Evolutionary conservation across 202 grass and related monocot genomes (phyloP).

Genomic region (Panicum hallii): DNA sequence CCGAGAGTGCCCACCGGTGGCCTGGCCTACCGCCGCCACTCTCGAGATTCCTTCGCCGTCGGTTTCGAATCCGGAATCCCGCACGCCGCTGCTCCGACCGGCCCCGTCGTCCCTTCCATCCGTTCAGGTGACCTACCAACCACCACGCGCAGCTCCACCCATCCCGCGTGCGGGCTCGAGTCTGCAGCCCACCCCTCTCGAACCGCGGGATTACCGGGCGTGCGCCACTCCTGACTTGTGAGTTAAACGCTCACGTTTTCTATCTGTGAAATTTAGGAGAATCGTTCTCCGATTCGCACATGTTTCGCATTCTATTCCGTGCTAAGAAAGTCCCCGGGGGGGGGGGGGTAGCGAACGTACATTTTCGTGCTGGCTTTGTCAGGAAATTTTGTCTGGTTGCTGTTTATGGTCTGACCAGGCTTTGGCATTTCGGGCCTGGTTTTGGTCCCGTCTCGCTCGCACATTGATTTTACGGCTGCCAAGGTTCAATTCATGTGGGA

Average conservation of each 20-base stretch:
- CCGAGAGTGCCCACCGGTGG: background rate
- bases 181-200: background rate
- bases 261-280: background rate
- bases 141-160: background rate
- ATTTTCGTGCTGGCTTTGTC: background rate
- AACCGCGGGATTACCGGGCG: background rate
- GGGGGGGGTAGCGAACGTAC: background rate
- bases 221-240: background rate
- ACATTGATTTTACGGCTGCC: background rate
- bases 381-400: background rate
- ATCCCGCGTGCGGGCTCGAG: background rate
- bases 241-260: background rate
- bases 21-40: background rate
- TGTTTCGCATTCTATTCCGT: background rate
- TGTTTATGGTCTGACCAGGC: background rate
- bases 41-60: background rate
- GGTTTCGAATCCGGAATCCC: background rate
- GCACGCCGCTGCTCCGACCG: background rate
- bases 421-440: background rate
- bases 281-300: background rate
- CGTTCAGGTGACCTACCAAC: conserved; percentile 17
- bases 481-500: background rate
- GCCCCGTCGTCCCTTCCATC: background rate
- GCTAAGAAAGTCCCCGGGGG: background rate
- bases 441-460: background rate